Evolutionary conservation across 257 asterid genomes (phyloP).

Genomic region (Solanum etuberosum): DNA sequence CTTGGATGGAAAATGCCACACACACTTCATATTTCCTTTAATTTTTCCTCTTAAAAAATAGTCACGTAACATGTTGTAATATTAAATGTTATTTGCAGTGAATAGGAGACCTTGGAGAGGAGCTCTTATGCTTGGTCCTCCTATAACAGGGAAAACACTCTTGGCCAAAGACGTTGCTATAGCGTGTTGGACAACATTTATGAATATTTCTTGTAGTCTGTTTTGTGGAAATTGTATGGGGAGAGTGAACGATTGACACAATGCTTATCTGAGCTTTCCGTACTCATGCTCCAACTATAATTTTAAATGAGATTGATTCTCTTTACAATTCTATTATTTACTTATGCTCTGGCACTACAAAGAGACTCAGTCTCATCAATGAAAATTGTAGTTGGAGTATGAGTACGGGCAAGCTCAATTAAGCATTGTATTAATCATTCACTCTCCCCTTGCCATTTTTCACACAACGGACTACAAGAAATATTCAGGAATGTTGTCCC

Average conservation of each 20-base stretch:
- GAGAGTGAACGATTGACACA: constrained; percentile 91
- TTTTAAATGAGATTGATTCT: constrained; percentile 71
- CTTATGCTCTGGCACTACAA: neutral
- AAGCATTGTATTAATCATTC: constrained; percentile 87
- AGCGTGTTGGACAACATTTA: constrained; percentile 93
- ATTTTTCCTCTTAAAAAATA: neutral
- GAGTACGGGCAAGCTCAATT: constrained; percentile 86
- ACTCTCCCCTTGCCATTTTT: constrained; percentile 62
- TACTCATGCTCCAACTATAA: constrained; percentile 93
- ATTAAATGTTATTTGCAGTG: neutral
- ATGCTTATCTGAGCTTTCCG: constrained; percentile 76
- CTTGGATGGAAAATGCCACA: neutral
- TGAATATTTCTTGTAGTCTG: constrained; percentile 66
- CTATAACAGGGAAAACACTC: constrained; percentile 92
- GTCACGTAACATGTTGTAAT: too few relatives aligned
- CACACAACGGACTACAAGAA: neutral
- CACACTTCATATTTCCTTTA: too few relatives aligned
- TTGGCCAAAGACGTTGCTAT: constrained; percentile 97
- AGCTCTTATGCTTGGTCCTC: constrained; percentile 31
- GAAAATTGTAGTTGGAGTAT: constrained; percentile 92
- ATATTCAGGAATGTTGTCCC: neutral
- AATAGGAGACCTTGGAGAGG: neutral
- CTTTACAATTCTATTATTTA: too few relatives aligned
- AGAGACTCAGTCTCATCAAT: constrained; percentile 64
- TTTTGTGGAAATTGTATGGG: too few relatives aligned